A percentile compares a stretch with the other conserved stretches of the same genome.
These are phyloP conservation scores for Candida andamanensis DNA, from an alignment of 805 yeast species.

Conservation along the genomic window DNA sequence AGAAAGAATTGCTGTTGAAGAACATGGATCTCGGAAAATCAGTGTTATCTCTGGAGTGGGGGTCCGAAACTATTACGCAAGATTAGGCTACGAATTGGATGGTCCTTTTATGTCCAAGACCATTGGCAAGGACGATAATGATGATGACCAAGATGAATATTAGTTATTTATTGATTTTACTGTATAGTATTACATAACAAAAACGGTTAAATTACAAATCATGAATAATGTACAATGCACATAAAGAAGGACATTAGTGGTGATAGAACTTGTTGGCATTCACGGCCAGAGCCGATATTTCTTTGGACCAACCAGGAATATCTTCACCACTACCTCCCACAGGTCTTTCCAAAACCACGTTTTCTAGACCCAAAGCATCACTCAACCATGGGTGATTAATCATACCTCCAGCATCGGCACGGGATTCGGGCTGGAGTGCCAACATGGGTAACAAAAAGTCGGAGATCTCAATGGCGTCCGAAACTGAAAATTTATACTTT, in stretches of 20 bases:
- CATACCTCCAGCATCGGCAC: constrained; percentile 97
- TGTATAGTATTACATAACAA: neutral
- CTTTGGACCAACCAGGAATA: constrained; percentile 86
- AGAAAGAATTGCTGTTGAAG: constrained; percentile 89
- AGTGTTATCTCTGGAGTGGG: constrained; percentile 97
- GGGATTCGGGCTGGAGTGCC: constrained; percentile 62
- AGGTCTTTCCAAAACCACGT: constrained; percentile 65
- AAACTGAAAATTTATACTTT: constrained; percentile 69
- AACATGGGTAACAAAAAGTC: constrained; percentile 85
- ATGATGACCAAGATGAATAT: constrained; percentile 5
- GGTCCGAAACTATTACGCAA: constrained; percentile 91
- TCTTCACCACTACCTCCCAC: constrained; percentile 80
- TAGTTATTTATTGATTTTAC: neutral
- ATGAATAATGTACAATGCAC: neutral
- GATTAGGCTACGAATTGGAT: constrained; percentile 85
- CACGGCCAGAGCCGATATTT: constrained; percentile 28
- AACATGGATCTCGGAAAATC: constrained; percentile 87
- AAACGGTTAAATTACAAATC: no score
- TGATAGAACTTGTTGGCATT: constrained; percentile 5
- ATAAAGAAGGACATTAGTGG: constrained; percentile 4
- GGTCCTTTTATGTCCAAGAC: constrained; percentile 95
- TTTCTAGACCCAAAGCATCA: constrained; percentile 74
- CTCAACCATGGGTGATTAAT: constrained; percentile 80
- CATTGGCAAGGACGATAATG: constrained; percentile 11
- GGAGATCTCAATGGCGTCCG: constrained; percentile 67